Evolutionary conservation across 345 rosid genomes (phyloP).

Genomic region (Salix brachista): DNA sequence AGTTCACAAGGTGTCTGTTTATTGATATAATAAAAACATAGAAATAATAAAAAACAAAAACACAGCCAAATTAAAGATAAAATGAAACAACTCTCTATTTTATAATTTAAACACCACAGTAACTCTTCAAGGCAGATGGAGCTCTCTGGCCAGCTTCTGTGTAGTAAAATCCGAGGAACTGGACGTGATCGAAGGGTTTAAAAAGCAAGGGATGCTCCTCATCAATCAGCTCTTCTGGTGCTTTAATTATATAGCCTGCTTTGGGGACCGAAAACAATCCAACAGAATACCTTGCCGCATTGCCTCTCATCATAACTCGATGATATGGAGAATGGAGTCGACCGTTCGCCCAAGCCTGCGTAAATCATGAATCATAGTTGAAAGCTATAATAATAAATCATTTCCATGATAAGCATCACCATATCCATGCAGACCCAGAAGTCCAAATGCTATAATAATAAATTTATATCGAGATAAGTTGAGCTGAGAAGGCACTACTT

Average conservation of each 20-base stretch:
- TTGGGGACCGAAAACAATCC: slow-evolving; percentile 24
- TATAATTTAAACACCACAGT: slow-evolving; percentile 14
- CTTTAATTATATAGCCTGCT: slow-evolving; percentile 14
- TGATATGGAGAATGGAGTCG: slow-evolving; percentile 53
- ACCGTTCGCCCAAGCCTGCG: slow-evolving; percentile 68
- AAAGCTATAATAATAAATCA: no score
- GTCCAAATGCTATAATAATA: no score
- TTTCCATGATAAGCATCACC: no score
- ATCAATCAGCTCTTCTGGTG: slow-evolving; percentile 28
- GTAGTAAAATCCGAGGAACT: slow-evolving; percentile 5
- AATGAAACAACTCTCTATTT: neutral
- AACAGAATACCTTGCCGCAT: slow-evolving; percentile 23
- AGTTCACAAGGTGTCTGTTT: no score
- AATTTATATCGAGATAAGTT: no score
- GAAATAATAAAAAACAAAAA: no score
- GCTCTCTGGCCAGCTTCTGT: slow-evolving; percentile 15
- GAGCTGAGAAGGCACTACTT: neutral
- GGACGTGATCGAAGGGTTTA: slow-evolving; percentile 28
- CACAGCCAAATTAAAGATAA: neutral
- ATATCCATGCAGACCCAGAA: no score
- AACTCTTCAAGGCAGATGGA: slow-evolving; percentile 13
- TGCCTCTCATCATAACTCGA: slow-evolving; percentile 68
- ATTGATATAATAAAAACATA: no score
- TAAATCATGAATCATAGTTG: neutral
- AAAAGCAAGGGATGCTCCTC: slow-evolving; percentile 32